These are phyloP conservation scores for Phytophthora quininea DNA, from an alignment of 352 stramenopile genomes.

Conservation along the genomic window DNA sequence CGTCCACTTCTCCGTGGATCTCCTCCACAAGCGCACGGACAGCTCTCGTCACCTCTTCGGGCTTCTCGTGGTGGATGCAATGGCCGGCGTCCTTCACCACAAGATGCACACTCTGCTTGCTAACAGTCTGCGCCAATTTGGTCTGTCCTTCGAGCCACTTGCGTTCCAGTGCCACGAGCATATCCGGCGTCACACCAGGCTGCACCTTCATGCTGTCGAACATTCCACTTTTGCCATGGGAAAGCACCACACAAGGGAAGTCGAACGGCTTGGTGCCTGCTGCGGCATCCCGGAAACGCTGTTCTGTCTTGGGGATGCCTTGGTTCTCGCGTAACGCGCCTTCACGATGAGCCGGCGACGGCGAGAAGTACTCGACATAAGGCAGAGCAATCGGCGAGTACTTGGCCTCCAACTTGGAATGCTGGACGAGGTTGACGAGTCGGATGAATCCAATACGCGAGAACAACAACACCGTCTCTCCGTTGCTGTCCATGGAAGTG, in stretches of 20 bases:
- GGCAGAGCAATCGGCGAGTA: slow-evolving; percentile 59
- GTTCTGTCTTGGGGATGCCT: slow-evolving; percentile 63
- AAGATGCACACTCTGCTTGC: slow-evolving; percentile 49
- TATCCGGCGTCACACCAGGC: slow-evolving; percentile 43
- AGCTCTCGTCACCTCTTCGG: slow-evolving; percentile 57
- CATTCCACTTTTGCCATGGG: slow-evolving; percentile 66
- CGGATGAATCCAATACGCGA: slow-evolving; percentile 69
- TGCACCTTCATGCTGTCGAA: slow-evolving; percentile 76
- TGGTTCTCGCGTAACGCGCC: slow-evolving; percentile 62
- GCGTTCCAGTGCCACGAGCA: slow-evolving; percentile 53
- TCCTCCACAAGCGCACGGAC: slow-evolving; percentile 67
- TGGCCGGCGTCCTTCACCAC: slow-evolving; percentile 63
- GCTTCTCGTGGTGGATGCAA: slow-evolving; percentile 78
- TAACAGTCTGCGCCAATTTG: slow-evolving; percentile 53
- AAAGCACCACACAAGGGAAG: slow-evolving; percentile 77
- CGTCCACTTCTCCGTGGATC: slow-evolving; percentile 33
- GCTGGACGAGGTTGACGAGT: slow-evolving; percentile 71
- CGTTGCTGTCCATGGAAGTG: slow-evolving; percentile 64
- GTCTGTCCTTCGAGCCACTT: slow-evolving; percentile 75
- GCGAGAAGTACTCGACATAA: slow-evolving; percentile 69
- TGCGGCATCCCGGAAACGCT: slow-evolving; percentile 51
- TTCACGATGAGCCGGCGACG: slow-evolving; percentile 67
- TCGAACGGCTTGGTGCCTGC: slow-evolving; percentile 29
- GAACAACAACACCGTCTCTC: slow-evolving; percentile 57
- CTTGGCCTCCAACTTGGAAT: slow-evolving; percentile 55